phyloP scores from a whole-genome alignment of 257 asterid genomes.

The Galeopsis tetrahit region DNA sequence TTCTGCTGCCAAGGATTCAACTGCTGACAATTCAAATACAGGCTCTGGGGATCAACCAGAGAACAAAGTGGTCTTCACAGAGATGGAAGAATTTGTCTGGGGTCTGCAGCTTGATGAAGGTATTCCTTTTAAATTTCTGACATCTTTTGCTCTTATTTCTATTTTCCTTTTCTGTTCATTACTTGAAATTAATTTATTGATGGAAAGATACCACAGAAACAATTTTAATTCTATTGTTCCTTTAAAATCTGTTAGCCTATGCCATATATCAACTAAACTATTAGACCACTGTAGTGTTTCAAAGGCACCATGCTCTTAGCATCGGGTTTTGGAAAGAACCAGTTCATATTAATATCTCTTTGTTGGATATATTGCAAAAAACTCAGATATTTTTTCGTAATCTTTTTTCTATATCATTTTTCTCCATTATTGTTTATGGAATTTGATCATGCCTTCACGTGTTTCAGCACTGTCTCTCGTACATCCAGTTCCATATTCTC shows the following conservation, averaged over 20 bases:
- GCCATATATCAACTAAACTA: slow-evolving; percentile 17
- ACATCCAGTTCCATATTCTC: slow-evolving; percentile 6
- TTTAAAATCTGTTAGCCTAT: slow-evolving; percentile 5
- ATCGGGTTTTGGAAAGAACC: slow-evolving; percentile 8
- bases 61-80: slow-evolving; percentile 86
- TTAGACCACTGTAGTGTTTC: neutral
- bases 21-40: slow-evolving; percentile 45
- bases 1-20: slow-evolving; percentile 48
- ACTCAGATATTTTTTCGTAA: neutral
- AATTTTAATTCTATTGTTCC: slow-evolving; percentile 14
- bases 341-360: neutral
- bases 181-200: neutral
- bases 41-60: slow-evolving; percentile 66
- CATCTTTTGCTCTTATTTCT: neutral
- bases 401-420: slow-evolving; percentile 3
- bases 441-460: slow-evolving; percentile 14
- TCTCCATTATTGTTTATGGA: neutral
- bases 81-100: slow-evolving; percentile 99
- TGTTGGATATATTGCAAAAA: slow-evolving; percentile 11
- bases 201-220: neutral
- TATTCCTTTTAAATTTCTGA: slow-evolving; percentile 27
- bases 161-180: neutral
- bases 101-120: slow-evolving; percentile 96
- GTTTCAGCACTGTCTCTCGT: slow-evolving; percentile 5
- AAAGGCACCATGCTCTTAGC: neutral